Evolutionary conservation across 768 basidiomycete species (phyloP).

Genomic region (Obba rivulosa): DNA sequence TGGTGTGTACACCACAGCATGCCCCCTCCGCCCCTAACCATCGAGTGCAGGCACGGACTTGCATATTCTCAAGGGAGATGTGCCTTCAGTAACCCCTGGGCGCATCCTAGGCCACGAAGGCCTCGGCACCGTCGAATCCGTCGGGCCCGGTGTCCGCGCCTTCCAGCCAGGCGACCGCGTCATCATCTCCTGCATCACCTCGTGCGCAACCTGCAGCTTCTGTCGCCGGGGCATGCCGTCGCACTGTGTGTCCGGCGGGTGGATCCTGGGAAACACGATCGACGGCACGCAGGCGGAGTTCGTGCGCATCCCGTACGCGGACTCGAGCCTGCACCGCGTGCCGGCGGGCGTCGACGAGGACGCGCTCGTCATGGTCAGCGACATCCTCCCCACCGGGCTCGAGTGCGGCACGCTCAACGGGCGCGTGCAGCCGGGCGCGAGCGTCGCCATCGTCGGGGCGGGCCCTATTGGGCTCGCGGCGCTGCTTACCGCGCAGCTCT

Average conservation of each 20-base stretch:
- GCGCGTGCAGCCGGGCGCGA: conserved; percentile 16
- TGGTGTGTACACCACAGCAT: neutral
- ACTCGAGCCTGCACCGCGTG: conserved; percentile 13
- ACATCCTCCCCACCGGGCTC: conserved; percentile 19
- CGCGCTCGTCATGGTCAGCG: conserved; percentile 19
- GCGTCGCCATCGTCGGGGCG: conserved; percentile 18
- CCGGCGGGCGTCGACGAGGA: conserved; percentile 10
- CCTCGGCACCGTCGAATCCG: conserved; percentile 27
- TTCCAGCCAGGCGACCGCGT: conserved; percentile 29
- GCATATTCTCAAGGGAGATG: conserved; percentile 27
- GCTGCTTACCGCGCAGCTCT: conserved; percentile 20
- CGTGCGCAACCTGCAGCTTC: conserved; percentile 16
- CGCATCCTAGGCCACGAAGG: conserved; percentile 39
- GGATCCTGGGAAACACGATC: conserved; percentile 19
- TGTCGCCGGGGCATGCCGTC: conserved; percentile 16
- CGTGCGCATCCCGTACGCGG: conserved; percentile 19
- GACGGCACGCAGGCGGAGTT: conserved; percentile 23
- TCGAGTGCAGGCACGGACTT: conserved; percentile 29
- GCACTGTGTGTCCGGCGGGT: conserved; percentile 18
- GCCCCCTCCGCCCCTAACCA: neutral
- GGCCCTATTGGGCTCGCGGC: conserved; percentile 20
- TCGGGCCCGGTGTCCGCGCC: conserved; percentile 24
- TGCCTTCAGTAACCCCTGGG: conserved; percentile 18
- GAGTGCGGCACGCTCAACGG: conserved; percentile 23
- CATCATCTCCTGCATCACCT: conserved; percentile 15